A percentile compares a stretch with the other conserved stretches of the same genome.
These are phyloP conservation scores for Arthroderma uncinatum DNA, from an alignment of 2,329 filamentous ascomycete species.

Conservation along the genomic window DNA sequence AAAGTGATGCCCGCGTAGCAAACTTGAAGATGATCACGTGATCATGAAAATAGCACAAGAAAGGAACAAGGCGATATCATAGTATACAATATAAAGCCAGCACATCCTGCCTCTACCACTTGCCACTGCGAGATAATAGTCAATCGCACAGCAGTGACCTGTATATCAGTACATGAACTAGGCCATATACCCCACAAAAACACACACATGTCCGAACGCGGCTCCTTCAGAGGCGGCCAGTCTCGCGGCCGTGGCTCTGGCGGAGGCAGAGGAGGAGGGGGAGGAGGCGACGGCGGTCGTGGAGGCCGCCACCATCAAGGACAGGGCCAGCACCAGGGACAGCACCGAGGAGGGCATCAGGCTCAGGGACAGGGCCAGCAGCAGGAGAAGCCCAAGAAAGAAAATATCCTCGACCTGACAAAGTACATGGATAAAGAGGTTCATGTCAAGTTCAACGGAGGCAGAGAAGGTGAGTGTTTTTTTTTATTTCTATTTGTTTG, in stretches of 20 bases:
- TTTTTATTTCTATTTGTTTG: background rate
- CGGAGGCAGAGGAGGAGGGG: constrained; percentile 33
- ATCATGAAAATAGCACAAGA: background rate
- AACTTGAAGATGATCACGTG: background rate
- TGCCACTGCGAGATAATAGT: background rate
- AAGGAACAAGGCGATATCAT: background rate
- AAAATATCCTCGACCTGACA: constrained; percentile 88
- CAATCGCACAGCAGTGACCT: background rate
- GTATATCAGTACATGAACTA: background rate
- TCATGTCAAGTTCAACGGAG: constrained; percentile 91
- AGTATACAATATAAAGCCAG: background rate
- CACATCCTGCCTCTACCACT: background rate
- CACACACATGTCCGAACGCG: constrained; percentile 32
- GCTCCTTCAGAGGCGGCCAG: constrained; percentile 47
- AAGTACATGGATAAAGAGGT: constrained; percentile 98
- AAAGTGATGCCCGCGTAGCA: too few species aligned
- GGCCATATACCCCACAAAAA: background rate
- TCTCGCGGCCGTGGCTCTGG: constrained; percentile 31
- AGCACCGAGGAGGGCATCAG: constrained; percentile 36
- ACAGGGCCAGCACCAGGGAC: constrained; percentile 33
- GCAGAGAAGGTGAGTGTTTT: constrained; percentile 58
- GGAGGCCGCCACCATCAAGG: constrained; percentile 33
- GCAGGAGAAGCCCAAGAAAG: constrained; percentile 81
- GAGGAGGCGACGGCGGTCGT: constrained; percentile 22
- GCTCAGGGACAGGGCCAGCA: constrained; percentile 30